Percentiles rank a stretch among this genome's conserved stretches.
Evolutionary conservation across 2,329 filamentous ascomycete genomes (phyloP).

Genomic region (Trichoderma sp.): DNA sequence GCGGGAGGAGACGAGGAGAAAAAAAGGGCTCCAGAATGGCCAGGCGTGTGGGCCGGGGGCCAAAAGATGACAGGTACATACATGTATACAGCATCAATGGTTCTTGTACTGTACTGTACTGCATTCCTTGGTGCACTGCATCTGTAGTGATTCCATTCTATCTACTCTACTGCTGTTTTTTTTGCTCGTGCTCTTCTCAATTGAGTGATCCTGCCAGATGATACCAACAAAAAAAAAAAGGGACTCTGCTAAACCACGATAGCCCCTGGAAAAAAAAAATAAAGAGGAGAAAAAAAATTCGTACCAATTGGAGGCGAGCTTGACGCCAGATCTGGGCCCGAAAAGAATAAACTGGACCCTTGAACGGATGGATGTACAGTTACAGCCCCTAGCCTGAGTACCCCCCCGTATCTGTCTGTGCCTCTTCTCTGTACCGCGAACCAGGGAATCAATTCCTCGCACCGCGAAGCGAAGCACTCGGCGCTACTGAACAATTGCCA

Average conservation of each 20-base stretch:
- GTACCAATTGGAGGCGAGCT: slow-evolving; percentile 10
- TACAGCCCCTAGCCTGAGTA: too few species aligned
- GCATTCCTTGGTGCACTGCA: not conserved
- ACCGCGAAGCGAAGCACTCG: not conserved
- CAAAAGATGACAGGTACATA: not conserved
- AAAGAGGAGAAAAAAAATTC: not conserved
- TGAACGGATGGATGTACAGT: not conserved
- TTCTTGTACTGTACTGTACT: not conserved
- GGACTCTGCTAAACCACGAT: not conserved
- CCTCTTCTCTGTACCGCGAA: not conserved
- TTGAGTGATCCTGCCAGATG: not conserved
- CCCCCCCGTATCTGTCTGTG: too few species aligned
- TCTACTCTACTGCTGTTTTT: not conserved
- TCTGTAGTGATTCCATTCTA: not conserved
- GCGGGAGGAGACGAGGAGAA: not conserved
- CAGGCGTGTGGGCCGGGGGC: not conserved
- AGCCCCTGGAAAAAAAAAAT: not conserved
- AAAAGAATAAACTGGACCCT: slow-evolving; percentile 8
- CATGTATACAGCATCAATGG: not conserved
- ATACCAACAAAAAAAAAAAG: not conserved
- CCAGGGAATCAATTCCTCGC: not conserved
- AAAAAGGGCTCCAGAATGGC: not conserved
- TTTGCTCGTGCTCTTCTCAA: not conserved
- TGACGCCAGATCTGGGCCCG: slow-evolving; percentile 13
- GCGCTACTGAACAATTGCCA: not conserved